Evolutionary conservation across 441 rosid genomes (phyloP), one percentile per base, ranked within the genome.

Genomic region (Capsella rubella): DNA sequence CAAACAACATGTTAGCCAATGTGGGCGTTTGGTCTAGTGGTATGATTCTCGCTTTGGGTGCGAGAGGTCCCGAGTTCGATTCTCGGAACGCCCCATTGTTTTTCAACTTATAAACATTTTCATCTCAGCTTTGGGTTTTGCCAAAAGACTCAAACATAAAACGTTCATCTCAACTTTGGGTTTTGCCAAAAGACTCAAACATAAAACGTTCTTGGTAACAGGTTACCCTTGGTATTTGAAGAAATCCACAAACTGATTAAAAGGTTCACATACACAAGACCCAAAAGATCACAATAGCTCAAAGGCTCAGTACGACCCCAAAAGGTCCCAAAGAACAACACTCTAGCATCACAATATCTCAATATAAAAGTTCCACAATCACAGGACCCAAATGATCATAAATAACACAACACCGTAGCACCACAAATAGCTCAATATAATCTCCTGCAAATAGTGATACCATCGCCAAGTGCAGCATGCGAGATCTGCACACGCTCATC

Each of bases 31-130:
- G 59, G 74, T 71, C 74, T 71, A 71, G 74, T 63, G 69, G 62
- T 72, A 63, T 62, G 76, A 51, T 61, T 71, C 61, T 61, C 60
- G 68, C 67, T 71, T 71, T 45, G 85, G 88, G 88, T 82, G 84
- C 84, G 86, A 89, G 90, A 87, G 88, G 85, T 84, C 85, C 81
- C 79, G 86, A 84, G 88, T 85, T 86, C 89, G 85, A 86, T 84
- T 84, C 82, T 84, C 85, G 86, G 82, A 85, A 85, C 79, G 71
- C 89, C 89, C 87, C 85, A 0, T 21, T 0, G 6, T 0, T 0
- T 8, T 10, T 52, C 0, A n/a, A n/a, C 15, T 6, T 31, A 8
- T 15, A 9, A 2, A 13, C 31, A 28, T 12, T 52, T 28, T 6
- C 2, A 52, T 14, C 37, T 9, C 9, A 16, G 6, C 34, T 60